Evolutionary conservation across 768 basidiomycete species (phyloP), one percentile per base, ranked within the genome.

Genomic region (Phylloporus arenicola): DNA sequence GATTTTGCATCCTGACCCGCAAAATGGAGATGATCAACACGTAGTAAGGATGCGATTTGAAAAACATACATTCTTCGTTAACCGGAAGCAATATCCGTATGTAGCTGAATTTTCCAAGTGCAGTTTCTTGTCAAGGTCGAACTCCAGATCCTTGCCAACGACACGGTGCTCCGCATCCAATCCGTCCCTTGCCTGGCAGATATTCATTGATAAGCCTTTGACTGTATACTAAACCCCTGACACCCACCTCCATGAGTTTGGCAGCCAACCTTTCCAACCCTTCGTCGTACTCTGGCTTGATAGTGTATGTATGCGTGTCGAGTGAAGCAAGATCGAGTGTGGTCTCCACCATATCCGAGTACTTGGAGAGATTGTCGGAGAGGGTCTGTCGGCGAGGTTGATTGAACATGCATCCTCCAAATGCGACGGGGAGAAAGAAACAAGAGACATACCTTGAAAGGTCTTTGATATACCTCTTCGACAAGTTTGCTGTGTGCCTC

Each of bases 101-200:
- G 82, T 80, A 49, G 79, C 77, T 47, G 86, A 89, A 59, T 94
- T 93, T 71, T 99, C 96, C 25, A 99, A 73, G 67, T 98, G 96
- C 11, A 98, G 69, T 70, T 97, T 98, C 72, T 95, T 95, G 67
- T 96, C 90, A 3, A 92, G 77, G 14, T 95, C 92, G 10, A 99
- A 58, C 9, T 76, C 79, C 6, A 97, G 74, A 34, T 89, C 88
- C 7, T 74, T 67, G 6, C 86, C 86, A 0, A 82, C 84, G 2
- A 72, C 60, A 7, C 72, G 68, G 65, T 97, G 94, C 63, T 96
- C 92, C 12, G 72, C 75, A 59, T 99, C 92, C 16, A 99, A 71
- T 1, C 80, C 81, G 61, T 93, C 91, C 27, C 90, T 81, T 0
- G 82, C 76, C 73, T 83, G 51, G 19, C 11, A 3, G 12, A 10